Evolutionary conservation across 1,139 yeast genomes (phyloP), one percentile per base, ranked within the genome.

Genomic region (Nakaseomyces nivariensis): DNA sequence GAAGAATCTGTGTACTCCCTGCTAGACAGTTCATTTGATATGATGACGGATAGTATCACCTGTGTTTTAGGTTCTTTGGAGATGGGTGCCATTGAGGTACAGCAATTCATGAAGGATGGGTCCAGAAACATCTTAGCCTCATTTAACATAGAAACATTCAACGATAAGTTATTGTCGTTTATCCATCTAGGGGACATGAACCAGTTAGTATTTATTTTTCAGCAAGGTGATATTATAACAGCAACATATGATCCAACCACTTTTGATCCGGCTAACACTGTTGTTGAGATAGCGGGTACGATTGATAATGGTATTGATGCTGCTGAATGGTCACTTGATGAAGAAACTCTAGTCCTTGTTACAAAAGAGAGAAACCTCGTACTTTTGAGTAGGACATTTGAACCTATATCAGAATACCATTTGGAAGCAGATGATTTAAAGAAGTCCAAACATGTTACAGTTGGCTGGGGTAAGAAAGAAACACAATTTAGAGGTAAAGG

Each of bases 381-480:
- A 1, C 64, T 90, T 36, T 72, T 92, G 49, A 85, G 94, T 34
- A 74, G 96, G 56, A 71, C 77, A 40, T 85, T 90, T 57, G 97
- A 92, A 58, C 89, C 94, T 5, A 75, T 92, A 29, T 71, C 79
- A 10, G 97, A 92, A 61, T 73, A 75, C 48, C 60, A 64, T 25
- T 69, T 90, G 53, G 72, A 77, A 48, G 72, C 78, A 1, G 76
- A 76, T 13, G 97, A 92, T 64, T 73, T 89, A 48, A 70, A 79
- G 40, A 76, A 80, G 49, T 81, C 90, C 3, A 84, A 83, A 58
- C 96, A 92, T 62, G 97, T 94, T 34, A 84, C 95, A 24, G 97
- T 92, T 37, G 99, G 99, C 22, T 94, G 99, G 99, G 99, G 99
- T 61, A 86, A 85, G 58, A 82, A 85, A 56, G 98, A 92, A 67